Conservation (phyloP, 441 rosid genomes). For the Bocquillonia castaneifolia region DNA sequence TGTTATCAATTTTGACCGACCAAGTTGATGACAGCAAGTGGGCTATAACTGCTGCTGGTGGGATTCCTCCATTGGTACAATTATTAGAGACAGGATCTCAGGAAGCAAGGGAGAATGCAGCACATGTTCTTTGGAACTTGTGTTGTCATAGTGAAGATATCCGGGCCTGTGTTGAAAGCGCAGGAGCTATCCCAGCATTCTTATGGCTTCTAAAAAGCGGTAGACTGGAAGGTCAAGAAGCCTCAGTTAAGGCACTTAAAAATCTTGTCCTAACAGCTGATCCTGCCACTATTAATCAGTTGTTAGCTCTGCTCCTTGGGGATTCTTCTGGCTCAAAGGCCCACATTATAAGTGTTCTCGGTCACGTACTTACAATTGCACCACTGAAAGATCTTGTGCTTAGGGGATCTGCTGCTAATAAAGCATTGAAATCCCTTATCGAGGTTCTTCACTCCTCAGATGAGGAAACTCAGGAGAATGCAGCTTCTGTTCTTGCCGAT, state of each 20-base stretch:
- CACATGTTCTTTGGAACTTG: constrained; percentile 67
- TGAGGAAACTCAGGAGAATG: constrained; percentile 71
- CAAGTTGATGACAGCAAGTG: constrained; percentile 90
- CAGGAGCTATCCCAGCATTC: constrained; percentile 74
- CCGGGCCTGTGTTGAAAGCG: constrained; percentile 80
- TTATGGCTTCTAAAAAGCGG: constrained; percentile 66
- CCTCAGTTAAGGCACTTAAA: constrained; percentile 55
- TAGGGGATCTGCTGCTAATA: constrained; percentile 80
- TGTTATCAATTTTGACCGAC: constrained; percentile 69
- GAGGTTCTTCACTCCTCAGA: constrained; percentile 69
- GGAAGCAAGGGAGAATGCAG: constrained; percentile 78
- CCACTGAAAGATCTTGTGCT: constrained; percentile 52
- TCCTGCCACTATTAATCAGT: constrained; percentile 71
- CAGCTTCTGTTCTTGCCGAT: constrained; percentile 86
- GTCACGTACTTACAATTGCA: constrained; percentile 75
- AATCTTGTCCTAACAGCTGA: constrained; percentile 63
- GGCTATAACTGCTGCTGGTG: constrained; percentile 95
- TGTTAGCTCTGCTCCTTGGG: constrained; percentile 65
- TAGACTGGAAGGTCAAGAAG: constrained; percentile 69
- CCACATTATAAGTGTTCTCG: constrained; percentile 64
- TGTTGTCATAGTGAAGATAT: constrained; percentile 85
- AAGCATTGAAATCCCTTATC: constrained; percentile 70
- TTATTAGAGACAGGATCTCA: constrained; percentile 73
- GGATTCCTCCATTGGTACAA: constrained; percentile 88
- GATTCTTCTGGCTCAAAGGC: constrained; percentile 65